These are phyloP conservation scores for Coniosporium tulheliwenetii DNA, from an alignment of 2,329 filamentous ascomycete species.

Conservation along the genomic window DNA sequence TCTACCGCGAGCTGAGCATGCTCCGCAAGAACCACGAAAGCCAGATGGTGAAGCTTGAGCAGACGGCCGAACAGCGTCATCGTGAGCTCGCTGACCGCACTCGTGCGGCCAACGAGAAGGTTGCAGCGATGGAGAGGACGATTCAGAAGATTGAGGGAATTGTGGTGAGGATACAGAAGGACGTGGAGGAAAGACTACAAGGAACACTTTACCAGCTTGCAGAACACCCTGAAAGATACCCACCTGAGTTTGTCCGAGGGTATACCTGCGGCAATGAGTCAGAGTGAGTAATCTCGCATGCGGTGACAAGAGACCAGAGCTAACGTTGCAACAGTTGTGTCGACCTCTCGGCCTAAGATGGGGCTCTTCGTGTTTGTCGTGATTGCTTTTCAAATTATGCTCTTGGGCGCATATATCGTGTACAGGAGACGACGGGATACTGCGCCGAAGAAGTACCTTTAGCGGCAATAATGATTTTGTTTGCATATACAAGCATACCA, in stretches of 20 bases:
- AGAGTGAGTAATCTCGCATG: conserved; percentile 25
- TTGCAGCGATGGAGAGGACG: conserved; percentile 25
- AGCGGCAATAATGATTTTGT: conserved; percentile 6
- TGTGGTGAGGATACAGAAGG: conserved; percentile 33
- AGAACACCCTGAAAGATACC: conserved; percentile 36
- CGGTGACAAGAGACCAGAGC: conserved; percentile 1
- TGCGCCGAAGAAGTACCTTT: conserved; percentile 87
- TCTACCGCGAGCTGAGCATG: conserved; percentile 42
- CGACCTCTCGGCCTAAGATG: conserved; percentile 39
- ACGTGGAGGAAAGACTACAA: conserved; percentile 43
- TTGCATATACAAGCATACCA: neutral
- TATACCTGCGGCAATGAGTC: conserved; percentile 32
- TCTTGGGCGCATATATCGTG: conserved; percentile 52
- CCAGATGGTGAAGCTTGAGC: conserved; percentile 3
- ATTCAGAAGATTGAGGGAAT: conserved; percentile 38
- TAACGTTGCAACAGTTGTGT: conserved; percentile 27
- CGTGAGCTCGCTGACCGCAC: conserved; percentile 27
- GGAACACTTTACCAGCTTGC: conserved; percentile 36
- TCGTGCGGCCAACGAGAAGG: conserved; percentile 11
- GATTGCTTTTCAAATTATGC: conserved; percentile 56
- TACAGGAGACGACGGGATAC: conserved; percentile 67
- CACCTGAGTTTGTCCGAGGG: conserved; percentile 36
- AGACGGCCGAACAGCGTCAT: conserved; percentile 40
- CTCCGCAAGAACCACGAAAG: conserved; percentile 16
- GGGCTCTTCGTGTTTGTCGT: conserved; percentile 53